phyloP scores from a whole-genome alignment of 2,329 filamentous ascomycete genomes.

The Pyrenochaeta sp. region DNA sequence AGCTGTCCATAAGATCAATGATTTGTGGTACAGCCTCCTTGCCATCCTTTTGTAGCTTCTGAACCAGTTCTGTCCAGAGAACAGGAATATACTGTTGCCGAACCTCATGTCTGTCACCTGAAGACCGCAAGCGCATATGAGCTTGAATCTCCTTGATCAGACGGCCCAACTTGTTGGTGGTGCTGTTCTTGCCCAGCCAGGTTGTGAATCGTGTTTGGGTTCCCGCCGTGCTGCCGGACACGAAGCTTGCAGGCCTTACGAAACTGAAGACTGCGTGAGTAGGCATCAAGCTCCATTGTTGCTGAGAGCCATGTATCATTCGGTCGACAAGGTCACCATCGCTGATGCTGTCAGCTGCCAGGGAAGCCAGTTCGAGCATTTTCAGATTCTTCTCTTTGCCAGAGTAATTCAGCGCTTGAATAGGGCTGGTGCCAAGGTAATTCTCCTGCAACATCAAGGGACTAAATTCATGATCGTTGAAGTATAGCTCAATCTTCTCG shows the following conservation, averaged over 20 bases:
- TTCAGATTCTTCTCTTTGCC: constrained; percentile 79
- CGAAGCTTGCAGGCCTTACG: constrained; percentile 86
- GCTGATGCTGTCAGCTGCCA: constrained; percentile 94
- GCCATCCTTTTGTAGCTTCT: constrained; percentile 77
- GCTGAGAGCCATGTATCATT: constrained; percentile 98
- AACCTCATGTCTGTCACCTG: constrained; percentile 91
- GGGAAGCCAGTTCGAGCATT: constrained; percentile 82
- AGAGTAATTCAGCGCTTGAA: constrained; percentile 67
- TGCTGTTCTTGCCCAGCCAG: constrained; percentile 97
- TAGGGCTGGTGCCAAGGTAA: constrained; percentile 85
- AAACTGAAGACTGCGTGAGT: constrained; percentile 96
- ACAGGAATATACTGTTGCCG: constrained; percentile 93
- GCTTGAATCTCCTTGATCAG: constrained; percentile 93
- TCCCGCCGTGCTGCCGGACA: constrained; percentile 76
- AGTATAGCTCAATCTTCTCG: constrained; percentile 98
- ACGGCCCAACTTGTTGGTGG: constrained; percentile 74
- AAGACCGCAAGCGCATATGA: constrained; percentile 91
- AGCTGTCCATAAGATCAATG: constrained; percentile 96
- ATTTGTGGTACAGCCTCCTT: constrained; percentile 83
- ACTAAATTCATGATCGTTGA: constrained; percentile 98
- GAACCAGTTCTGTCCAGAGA: constrained; percentile 82
- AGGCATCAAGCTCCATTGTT: constrained; percentile 98
- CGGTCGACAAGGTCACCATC: constrained; percentile 95
- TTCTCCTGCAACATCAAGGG: constrained; percentile 99
- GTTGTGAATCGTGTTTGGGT: constrained; percentile 79